Base-by-base conservation (phyloP, 2,329 filamentous ascomycete species). In the Penicillium sp. region DNA sequence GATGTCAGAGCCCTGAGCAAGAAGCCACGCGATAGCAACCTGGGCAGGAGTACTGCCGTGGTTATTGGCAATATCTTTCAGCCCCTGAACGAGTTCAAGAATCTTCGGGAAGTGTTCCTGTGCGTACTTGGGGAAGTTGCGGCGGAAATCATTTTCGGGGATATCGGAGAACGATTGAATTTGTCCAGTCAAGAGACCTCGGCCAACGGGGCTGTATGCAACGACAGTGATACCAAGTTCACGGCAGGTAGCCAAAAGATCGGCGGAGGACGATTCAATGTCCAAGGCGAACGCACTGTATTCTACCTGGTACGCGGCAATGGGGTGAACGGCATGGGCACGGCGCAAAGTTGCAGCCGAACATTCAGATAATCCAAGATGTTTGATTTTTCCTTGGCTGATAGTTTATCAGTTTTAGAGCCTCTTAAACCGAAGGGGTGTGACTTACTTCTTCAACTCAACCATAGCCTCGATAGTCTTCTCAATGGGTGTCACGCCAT, bases 1-100 rank as follows among this genome's bases (percentile, higher is more conserved):
- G 9, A 71, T 61, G 50, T 68, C 65, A 13, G 57, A 23, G 1
- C 83, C 83, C 62, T 88, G 85, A 2, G 79, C 79, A 62, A 86
- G 65, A 54, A 89, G 64, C 86, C 86, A 89, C 0, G 86, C 86
- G 29, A 89, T 75, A 1, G 83, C 82, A 31, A 89, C 67, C 67
- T 90, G 82, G 1, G 78, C 78, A 0, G 83, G 62, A 0, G 85
- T 86, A 44, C 77, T 79, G 2, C 76, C 79, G 71, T 88, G 87
- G 59, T 73, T 75, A 43, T 78, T 73, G 0, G 83, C 83, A 9
- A 87, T 64, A 8, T 65, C 73, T 3, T 71, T 70, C 51, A 87
- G 75, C 6, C 70, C 68, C 45, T 81, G 77, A 6, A 85, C 79
- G 3, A 86, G 68, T 61, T 75, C 72, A 12, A 84, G 59, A 60